A percentile compares a stretch with the other conserved stretches of the same genome.
These are phyloP conservation scores for Lineolata rhizophorae DNA, from an alignment of 495 filamentous ascomycete genomes.

Conservation along the genomic window DNA sequence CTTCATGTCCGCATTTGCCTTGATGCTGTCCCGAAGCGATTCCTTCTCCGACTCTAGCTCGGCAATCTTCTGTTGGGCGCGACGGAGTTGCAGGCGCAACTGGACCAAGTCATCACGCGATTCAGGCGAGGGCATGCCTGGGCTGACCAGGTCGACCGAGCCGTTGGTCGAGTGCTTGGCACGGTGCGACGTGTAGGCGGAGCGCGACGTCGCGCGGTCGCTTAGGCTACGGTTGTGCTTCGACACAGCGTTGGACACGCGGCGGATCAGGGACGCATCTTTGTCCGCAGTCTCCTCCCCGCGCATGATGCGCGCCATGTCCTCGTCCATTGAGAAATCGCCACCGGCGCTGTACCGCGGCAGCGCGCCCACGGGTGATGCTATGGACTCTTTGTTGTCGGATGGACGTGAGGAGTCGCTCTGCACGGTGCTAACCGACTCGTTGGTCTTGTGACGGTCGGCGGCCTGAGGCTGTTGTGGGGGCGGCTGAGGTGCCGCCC, in stretches of 20 bases:
- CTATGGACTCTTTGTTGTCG: slow-evolving; percentile 28
- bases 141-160: slow-evolving; percentile 54
- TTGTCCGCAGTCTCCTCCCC: slow-evolving; percentile 41
- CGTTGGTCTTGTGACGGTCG: slow-evolving; percentile 23
- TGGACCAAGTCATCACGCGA: slow-evolving; percentile 47
- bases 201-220: slow-evolving; percentile 33
- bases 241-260: slow-evolving; percentile 66
- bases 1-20: slow-evolving; percentile 56
- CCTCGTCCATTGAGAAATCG: slow-evolving; percentile 79
- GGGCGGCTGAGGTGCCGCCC: slow-evolving; percentile 35
- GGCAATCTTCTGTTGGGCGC: slow-evolving; percentile 55
- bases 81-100: slow-evolving; percentile 56
- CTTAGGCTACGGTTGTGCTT: slow-evolving; percentile 87
- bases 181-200: slow-evolving; percentile 34
- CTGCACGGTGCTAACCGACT: slow-evolving; percentile 29
- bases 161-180: slow-evolving; percentile 49
- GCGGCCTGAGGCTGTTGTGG: neutral
- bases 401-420: slow-evolving; percentile 11
- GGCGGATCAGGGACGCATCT: slow-evolving; percentile 49
- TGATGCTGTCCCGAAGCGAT: slow-evolving; percentile 25
- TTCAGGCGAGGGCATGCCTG: slow-evolving; percentile 34
- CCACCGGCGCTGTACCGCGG: slow-evolving; percentile 51
- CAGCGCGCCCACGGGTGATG: no score
- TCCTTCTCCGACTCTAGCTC: slow-evolving; percentile 59
- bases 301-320: slow-evolving; percentile 60